Conservation (phyloP, 1,284 basidiomycete species). For the Cystobasidiaceae sp. region DNA sequence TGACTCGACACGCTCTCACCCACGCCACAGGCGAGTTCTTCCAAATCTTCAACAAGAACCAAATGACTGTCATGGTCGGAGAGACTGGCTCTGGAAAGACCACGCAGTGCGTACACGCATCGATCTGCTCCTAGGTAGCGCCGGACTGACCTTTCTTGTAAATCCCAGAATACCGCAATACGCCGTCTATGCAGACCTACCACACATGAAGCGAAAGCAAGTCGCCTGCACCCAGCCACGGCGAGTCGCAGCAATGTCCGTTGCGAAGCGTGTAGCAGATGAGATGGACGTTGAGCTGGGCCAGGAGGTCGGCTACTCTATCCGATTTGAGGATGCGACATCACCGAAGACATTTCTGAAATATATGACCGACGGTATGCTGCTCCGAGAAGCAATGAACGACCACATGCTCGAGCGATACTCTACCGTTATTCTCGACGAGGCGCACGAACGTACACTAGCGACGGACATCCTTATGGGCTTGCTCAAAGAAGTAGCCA, state of each 20-base stretch:
- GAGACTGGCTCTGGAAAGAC: constrained; percentile 99
- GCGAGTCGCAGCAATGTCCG: constrained; percentile 95
- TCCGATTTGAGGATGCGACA: constrained; percentile 98
- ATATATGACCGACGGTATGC: constrained; percentile 99
- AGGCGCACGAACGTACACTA: constrained; percentile 96
- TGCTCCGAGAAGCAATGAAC: constrained; percentile 91
- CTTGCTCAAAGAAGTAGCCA: constrained; percentile 67
- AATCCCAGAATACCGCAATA: constrained; percentile 76
- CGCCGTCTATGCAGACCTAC: constrained; percentile 85
- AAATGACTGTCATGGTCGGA: constrained; percentile 71
- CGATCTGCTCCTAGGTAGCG: constrained; percentile 17
- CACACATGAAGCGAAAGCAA: constrained; percentile 78
- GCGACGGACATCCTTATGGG: constrained; percentile 99
- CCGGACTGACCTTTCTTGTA: constrained; percentile 27
- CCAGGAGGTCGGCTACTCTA: constrained; percentile 94
- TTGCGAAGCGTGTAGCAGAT: constrained; percentile 96
- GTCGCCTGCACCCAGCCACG: constrained; percentile 97
- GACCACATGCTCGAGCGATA: constrained; percentile 84
- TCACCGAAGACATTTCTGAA: constrained; percentile 86
- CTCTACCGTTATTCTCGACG: constrained; percentile 95
- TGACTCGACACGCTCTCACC: background rate
- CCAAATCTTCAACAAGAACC: constrained; percentile 39
- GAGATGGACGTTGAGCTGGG: constrained; percentile 96
- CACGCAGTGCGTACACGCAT: constrained; percentile 65
- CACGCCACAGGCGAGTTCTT: constrained; percentile 37